Base-by-base conservation (phyloP, 2,329 filamentous ascomycete genomes). In the Corynespora cassiicola region DNA sequence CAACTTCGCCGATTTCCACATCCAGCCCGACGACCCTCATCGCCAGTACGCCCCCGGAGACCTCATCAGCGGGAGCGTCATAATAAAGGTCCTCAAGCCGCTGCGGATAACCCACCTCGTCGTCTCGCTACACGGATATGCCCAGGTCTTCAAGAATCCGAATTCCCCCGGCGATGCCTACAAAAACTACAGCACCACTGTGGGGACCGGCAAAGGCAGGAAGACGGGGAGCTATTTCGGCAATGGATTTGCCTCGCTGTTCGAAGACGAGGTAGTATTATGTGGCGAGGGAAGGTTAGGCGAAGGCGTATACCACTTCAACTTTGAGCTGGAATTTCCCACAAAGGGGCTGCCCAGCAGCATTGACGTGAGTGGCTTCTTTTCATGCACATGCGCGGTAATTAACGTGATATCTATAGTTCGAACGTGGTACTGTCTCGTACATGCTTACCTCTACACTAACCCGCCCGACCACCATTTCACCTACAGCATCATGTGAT, bases 381-480 rank as follows among this genome's bases (percentile, higher is more conserved):
- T 19, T 30, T 42, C 20, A 27, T 25, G 41, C 50, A 12, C 26
- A 35, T 5, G 45, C 21, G 12, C 7, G 17, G 11, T 24, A 10
- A 19, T 34, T n/a, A 18, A 19, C 31, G 36, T 63, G 41, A 65
- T 45, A 37, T 28, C 17, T 27, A 34, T 68, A 97, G 90, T 99
- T 99, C 68, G 94, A 97, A 71, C 85, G 92, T 62, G 94, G 94
- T 22, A 91, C 89, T 2, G 89, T 99, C 56, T 86, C 87, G 14
- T 99, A 97, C 71, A 84, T 92, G 73, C 81, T 97, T 56, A 92
- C 89, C 5, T 87, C 92, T 20, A 96, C 90, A 7, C 69, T 97
- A 40, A 97, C 92, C 14, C 84, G 90, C 39, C 92, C 94, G 14
- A 94, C 88, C 0, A 85, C 90, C 5, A 95, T 96, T 46, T 80